Percentiles rank a stretch among this genome's conserved stretches.
Evolutionary conservation across 2,329 filamentous ascomycete species (phyloP).

Genomic region (Hymenoscyphus albidus): DNA sequence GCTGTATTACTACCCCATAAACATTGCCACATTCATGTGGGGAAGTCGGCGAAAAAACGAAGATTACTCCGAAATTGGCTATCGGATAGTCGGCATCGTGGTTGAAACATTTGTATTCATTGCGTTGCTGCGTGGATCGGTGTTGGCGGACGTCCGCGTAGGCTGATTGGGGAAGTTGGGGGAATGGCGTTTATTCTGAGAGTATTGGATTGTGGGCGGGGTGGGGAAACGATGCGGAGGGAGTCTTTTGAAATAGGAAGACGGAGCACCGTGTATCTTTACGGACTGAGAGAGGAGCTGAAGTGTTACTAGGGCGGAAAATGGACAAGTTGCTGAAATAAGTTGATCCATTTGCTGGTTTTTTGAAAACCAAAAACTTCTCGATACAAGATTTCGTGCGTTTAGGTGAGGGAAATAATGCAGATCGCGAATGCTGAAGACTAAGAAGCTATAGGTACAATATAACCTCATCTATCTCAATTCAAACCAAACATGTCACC

Average conservation of each 20-base stretch:
- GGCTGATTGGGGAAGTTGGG: background rate
- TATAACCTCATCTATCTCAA: background rate
- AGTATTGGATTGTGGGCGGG: background rate
- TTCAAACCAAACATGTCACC: conserved; percentile 5
- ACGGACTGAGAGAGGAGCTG: background rate
- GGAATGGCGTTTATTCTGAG: background rate
- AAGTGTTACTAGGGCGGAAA: background rate
- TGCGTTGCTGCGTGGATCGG: background rate
- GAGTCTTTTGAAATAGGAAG: background rate
- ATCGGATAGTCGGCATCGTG: background rate
- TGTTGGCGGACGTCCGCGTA: background rate
- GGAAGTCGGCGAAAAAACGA: background rate
- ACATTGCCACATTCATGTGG: background rate
- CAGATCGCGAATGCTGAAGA: background rate
- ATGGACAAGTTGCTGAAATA: background rate
- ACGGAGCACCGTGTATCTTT: background rate
- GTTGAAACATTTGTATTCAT: background rate
- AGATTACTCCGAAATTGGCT: background rate
- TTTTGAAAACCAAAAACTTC: background rate
- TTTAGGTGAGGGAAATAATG: background rate
- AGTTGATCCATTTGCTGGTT: background rate
- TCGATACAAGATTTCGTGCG: background rate
- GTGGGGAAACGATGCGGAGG: background rate
- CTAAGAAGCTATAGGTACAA: background rate
- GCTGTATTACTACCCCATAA: too few species aligned